Percentiles rank a stretch among this genome's conserved stretches.
These are phyloP conservation scores for Pulveroboletus sp. DNA, from an alignment of 768 basidiomycete species.

Conservation along the genomic window DNA sequence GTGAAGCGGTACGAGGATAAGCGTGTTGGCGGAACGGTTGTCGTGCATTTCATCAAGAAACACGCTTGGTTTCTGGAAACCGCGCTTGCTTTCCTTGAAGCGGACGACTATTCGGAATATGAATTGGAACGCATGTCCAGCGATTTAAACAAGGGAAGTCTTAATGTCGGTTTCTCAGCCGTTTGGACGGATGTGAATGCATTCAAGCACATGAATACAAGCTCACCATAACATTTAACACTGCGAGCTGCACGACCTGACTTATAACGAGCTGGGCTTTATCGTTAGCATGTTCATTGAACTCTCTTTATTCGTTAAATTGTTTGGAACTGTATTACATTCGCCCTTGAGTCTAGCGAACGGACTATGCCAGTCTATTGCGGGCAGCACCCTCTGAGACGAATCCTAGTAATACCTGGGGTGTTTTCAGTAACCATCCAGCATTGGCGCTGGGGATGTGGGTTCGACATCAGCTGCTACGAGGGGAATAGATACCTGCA, in stretches of 20 bases:
- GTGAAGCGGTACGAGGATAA: slow-evolving; percentile 56
- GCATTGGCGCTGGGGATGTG: slow-evolving; percentile 7
- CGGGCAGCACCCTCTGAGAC: neutral
- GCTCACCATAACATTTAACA: neutral
- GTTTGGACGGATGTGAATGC: slow-evolving; percentile 28
- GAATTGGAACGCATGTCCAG: slow-evolving; percentile 19
- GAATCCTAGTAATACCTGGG: neutral
- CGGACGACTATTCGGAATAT: slow-evolving; percentile 61
- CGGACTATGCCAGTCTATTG: slow-evolving; percentile 3
- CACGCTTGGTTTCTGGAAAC: slow-evolving; percentile 96
- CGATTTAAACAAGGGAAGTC: slow-evolving; percentile 7
- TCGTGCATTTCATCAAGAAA: slow-evolving; percentile 97
- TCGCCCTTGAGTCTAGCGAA: neutral
- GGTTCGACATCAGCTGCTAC: slow-evolving; percentile 26
- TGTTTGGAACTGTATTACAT: slow-evolving; percentile 10
- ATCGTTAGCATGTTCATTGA: neutral
- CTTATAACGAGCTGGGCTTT: neutral
- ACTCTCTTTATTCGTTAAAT: slow-evolving; percentile 21
- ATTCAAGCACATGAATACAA: slow-evolving; percentile 17
- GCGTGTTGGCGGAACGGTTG: slow-evolving; percentile 87
- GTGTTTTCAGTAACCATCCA: slow-evolving; percentile 24
- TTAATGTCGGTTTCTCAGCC: slow-evolving; percentile 20
- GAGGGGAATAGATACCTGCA: slow-evolving; percentile 34
- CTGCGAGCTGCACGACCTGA: neutral
- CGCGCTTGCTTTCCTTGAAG: slow-evolving; percentile 78